Evolutionary conservation across 2,329 filamentous ascomycete species (phyloP).

Genomic region (Penicillium decumbens): DNA sequence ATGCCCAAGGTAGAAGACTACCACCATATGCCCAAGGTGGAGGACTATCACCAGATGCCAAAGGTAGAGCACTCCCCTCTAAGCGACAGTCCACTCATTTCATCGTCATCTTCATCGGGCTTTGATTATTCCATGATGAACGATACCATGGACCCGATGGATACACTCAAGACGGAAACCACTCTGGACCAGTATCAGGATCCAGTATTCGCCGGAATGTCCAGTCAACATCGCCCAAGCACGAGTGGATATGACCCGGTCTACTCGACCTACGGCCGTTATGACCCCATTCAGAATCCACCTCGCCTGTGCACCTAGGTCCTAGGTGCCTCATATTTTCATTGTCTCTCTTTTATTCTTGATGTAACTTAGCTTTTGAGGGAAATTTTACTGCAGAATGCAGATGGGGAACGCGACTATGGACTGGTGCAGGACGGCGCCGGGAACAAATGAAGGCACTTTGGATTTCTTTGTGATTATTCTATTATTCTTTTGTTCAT

Average conservation of each 20-base stretch:
- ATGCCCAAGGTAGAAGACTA: too few relatives aligned
- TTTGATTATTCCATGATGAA: constrained; percentile 37
- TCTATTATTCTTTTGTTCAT: background rate
- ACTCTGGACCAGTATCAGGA: constrained; percentile 36
- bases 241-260: constrained; percentile 31
- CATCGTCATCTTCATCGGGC: constrained; percentile 38
- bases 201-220: constrained; percentile 22
- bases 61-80: constrained; percentile 36
- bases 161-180: constrained; percentile 33
- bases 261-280: constrained; percentile 33
- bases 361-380: constrained; percentile 3
- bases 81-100: constrained; percentile 38
- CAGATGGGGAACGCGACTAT: constrained; percentile 25
- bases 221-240: constrained; percentile 24
- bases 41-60: constrained; percentile 36
- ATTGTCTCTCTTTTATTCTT: background rate
- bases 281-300: constrained; percentile 31
- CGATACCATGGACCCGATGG: constrained; percentile 39
- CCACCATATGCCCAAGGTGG: too few relatives aligned
- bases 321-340: constrained; percentile 5
- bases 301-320: constrained; percentile 34
- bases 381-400: constrained; percentile 15
- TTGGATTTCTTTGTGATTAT: constrained; percentile 8
- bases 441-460: constrained; percentile 25
- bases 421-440: constrained; percentile 39